These are phyloP conservation scores for Pseudogymnoascus verrucosus DNA, from an alignment of 2,329 filamentous ascomycete species.

Conservation along the genomic window DNA sequence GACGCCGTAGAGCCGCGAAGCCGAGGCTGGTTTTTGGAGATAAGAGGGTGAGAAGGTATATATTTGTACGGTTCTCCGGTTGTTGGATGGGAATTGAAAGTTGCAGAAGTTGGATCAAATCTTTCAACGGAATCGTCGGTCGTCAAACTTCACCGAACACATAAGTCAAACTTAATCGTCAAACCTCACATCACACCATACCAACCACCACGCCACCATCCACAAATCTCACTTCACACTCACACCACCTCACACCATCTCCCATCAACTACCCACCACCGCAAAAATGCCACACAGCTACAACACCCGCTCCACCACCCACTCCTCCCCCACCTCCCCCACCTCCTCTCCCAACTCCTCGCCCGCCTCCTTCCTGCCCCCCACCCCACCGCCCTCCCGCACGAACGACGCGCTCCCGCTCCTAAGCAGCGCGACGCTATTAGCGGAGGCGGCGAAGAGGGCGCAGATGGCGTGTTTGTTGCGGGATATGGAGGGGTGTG, in stretches of 20 bases:
- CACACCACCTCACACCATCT: not conserved
- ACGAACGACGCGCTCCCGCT: conserved; percentile 51
- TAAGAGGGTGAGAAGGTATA: not conserved
- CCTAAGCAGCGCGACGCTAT: conserved; percentile 72
- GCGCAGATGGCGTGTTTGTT: conserved; percentile 86
- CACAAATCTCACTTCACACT: no score
- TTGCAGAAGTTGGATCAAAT: not conserved
- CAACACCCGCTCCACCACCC: not conserved
- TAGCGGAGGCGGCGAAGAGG: conserved; percentile 87
- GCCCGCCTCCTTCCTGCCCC: not conserved
- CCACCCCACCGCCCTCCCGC: not conserved
- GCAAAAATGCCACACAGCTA: not conserved
- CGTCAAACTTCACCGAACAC: no score
- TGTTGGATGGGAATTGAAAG: not conserved
- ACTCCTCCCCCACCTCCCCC: not conserved
- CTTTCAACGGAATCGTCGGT: not conserved
- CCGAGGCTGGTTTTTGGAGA: not conserved
- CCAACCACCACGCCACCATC: no score
- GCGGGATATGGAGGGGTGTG: conserved; percentile 63
- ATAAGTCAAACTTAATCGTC: no score
- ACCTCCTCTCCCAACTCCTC: not conserved
- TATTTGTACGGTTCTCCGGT: not conserved
- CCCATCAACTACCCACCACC: not conserved
- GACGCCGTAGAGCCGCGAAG: not conserved
- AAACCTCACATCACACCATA: no score